Evolutionary conservation across 345 rosid genomes (phyloP).

Genomic region (Anastatica hierochuntica): DNA sequence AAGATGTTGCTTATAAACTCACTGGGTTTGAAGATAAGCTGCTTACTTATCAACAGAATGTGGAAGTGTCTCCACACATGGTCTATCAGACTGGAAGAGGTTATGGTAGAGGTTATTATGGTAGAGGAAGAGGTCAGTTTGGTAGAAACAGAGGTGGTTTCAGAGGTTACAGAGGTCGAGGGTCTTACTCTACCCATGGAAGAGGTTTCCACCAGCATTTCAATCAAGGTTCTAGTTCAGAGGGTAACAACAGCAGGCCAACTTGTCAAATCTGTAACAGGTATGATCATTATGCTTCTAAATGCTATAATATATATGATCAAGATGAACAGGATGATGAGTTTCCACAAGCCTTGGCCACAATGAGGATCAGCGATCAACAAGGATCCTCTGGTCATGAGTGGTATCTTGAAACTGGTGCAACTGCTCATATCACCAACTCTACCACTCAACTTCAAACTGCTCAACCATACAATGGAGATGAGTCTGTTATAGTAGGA

Average conservation of each 20-base stretch:
- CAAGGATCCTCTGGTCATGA: background rate
- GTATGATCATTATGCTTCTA: background rate
- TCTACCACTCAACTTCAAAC: background rate
- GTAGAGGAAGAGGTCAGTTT: too few relatives aligned
- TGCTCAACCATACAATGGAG: background rate
- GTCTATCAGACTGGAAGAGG: too few relatives aligned
- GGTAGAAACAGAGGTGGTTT: too few relatives aligned
- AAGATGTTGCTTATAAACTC: too few relatives aligned
- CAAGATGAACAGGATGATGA: background rate
- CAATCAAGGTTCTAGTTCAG: too few relatives aligned
- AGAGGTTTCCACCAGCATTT: background rate
- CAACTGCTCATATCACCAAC: background rate
- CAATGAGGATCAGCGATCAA: background rate
- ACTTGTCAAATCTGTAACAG: background rate
- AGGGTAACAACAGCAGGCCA: background rate
- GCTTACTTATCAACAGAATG: too few relatives aligned
- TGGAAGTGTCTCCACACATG: too few relatives aligned
- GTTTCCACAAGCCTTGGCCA: background rate
- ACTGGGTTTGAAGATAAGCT: too few relatives aligned
- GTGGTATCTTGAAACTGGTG: background rate
- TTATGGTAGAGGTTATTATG: too few relatives aligned
- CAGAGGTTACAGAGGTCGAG: too few relatives aligned
- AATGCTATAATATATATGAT: background rate
- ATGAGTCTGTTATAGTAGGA: background rate
- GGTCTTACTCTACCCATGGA: background rate